Conservation (phyloP, 768 basidiomycete genomes). For the Russula dissimulans region DNA sequence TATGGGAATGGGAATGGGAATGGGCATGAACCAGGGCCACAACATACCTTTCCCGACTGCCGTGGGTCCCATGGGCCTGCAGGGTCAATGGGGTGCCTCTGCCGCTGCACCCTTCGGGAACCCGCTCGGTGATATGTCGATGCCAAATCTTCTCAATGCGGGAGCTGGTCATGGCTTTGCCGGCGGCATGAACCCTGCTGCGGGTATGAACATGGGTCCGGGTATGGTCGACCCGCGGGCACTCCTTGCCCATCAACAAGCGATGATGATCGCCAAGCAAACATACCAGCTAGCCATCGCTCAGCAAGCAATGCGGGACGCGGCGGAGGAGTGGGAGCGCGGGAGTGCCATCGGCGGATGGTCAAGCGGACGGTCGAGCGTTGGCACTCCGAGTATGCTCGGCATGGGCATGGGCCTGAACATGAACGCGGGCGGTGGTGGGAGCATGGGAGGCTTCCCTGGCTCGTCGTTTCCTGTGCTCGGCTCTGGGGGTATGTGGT, state of each 20-base stretch:
- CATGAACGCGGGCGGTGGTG: slow-evolving; percentile 18
- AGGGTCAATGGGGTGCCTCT: slow-evolving; percentile 27
- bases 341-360: slow-evolving; percentile 40
- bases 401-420: slow-evolving; percentile 29
- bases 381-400: slow-evolving; percentile 25
- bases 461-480: slow-evolving; percentile 19
- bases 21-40: neutral
- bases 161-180: neutral
- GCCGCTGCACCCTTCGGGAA: slow-evolving; percentile 20
- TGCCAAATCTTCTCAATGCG: slow-evolving; percentile 42
- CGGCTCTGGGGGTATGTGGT: slow-evolving; percentile 33
- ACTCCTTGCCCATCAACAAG: slow-evolving; percentile 75
- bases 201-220: slow-evolving; percentile 6
- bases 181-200: neutral
- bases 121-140: slow-evolving; percentile 26
- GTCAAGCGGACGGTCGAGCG: slow-evolving; percentile 23
- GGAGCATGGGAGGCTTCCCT: slow-evolving; percentile 3
- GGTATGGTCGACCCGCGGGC: slow-evolving; percentile 17
- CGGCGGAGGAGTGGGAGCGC: slow-evolving; percentile 89
- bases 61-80: slow-evolving; percentile 15
- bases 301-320: slow-evolving; percentile 80
- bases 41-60: slow-evolving; percentile 17
- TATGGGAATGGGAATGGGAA: slow-evolving; percentile 26
- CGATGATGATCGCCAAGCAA: slow-evolving; percentile 80
- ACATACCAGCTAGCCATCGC: slow-evolving; percentile 86